Evolutionary conservation across 345 rosid species (phyloP), one percentile per base, ranked within the genome.

Genomic region (Balakata baccata): DNA sequence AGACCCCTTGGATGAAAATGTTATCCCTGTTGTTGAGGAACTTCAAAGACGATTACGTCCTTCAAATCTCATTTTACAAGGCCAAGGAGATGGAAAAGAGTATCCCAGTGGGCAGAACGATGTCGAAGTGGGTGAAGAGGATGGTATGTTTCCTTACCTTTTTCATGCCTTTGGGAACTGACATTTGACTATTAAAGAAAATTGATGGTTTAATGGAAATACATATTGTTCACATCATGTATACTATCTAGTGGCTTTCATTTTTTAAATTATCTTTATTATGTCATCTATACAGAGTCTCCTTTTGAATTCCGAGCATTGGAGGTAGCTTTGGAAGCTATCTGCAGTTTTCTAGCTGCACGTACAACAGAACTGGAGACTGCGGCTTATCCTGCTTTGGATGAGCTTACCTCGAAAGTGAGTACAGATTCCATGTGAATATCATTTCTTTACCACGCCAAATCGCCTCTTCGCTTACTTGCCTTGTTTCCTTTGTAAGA

Each of bases 381-480:
- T 72, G 91, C 86, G 73, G 98, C 99, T 71, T 95, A 95, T 82
- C 99, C 99, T 79, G 96, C 98, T 78, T 80, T 95, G 70, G 99
- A 95, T 75, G 98, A 89, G 82, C 97, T 95, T 70, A 90, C 99
- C 59, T 92, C 96, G 69, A 89, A 89, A 86, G 99, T 88, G 47
- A 67, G 54, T 71, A 22, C n/a, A 73, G 72, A 18, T 47, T 22
- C 45, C 47, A 54, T 22, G 56, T 7, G 3, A 6, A 6, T 43
- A 5, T 43, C 47, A 43, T 43, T 43, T 43, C 47, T 43, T 3
- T 43, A 43, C 47, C 10, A 1, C 0, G 47, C 47, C 10, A 5
- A 43, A 43, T 6, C 7, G 1, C 47, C 7, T 43, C 47, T 43
- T 10, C 47, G 6, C 10, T 43, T 43, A 7, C 10, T 43, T 29